Evolutionary conservation across 495 filamentous ascomycete genomes (phyloP).

Genomic region (Hyaloscypha finlandica): DNA sequence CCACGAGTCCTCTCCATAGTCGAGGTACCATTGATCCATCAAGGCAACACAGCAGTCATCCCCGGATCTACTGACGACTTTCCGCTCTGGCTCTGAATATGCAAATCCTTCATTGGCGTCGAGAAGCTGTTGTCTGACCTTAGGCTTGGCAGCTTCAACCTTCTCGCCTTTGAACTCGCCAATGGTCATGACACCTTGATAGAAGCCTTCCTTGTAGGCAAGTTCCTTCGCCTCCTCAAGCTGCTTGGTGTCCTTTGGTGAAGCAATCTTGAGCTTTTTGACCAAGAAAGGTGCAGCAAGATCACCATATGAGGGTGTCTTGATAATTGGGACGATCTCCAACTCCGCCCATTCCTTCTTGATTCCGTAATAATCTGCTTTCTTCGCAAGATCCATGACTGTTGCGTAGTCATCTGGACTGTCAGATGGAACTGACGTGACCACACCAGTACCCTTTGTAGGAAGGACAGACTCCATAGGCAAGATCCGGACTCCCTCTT

Average conservation of each 20-base stretch:
- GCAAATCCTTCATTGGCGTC: conserved; percentile 80
- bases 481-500: conserved; percentile 77
- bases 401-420: conserved; percentile 96
- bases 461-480: conserved; percentile 94
- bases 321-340: conserved; percentile 84
- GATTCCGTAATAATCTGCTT: conserved; percentile 96
- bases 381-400: conserved; percentile 84
- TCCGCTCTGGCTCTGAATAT: conserved; percentile 90
- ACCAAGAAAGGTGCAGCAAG: conserved; percentile 80
- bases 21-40: conserved; percentile 95
- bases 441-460: conserved; percentile 93
- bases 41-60: conserved; percentile 92
- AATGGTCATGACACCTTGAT: conserved; percentile 87
- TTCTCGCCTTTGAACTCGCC: conserved; percentile 88
- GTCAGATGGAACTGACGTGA: conserved; percentile 93
- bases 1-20: conserved; percentile 91
- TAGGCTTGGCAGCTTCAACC: conserved; percentile 82
- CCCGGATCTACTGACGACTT: conserved; percentile 80
- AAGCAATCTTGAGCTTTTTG: conserved; percentile 93
- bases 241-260: conserved; percentile 89
- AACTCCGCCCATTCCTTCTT: conserved; percentile 95
- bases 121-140: conserved; percentile 78
- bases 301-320: conserved; percentile 87
- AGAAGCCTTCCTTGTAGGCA: conserved; percentile 97
- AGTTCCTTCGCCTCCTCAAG: conserved; percentile 92